Evolutionary conservation across 106 monocot species (phyloP).

Genomic region (Dioscorea zingiberensis): DNA sequence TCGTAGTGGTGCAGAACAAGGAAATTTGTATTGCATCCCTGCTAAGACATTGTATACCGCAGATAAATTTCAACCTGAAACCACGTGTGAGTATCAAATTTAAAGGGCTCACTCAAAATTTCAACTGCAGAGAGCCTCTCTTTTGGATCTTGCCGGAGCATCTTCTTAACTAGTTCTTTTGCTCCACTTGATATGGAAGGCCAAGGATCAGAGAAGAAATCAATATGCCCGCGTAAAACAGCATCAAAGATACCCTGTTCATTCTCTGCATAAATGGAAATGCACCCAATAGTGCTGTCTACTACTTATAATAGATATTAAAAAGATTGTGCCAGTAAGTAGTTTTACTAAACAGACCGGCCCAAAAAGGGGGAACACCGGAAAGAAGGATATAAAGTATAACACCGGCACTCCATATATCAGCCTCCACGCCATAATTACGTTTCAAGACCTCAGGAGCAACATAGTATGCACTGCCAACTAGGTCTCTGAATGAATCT

Average conservation of each 20-base stretch:
- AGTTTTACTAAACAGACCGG: slow-evolving; percentile 8
- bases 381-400: slow-evolving; percentile 40
- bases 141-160: slow-evolving; percentile 21
- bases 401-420: slow-evolving; percentile 43
- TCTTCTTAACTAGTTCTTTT: slow-evolving; percentile 26
- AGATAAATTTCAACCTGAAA: too few species aligned
- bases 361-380: slow-evolving; percentile 41
- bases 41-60: too few species aligned
- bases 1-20: too few species aligned
- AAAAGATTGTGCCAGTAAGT: not conserved
- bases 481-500: slow-evolving; percentile 27
- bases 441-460: slow-evolving; percentile 81
- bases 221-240: slow-evolving; percentile 21
- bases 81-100: not conserved
- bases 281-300: not conserved
- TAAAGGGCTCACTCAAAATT: slow-evolving; percentile 15
- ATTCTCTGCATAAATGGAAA: slow-evolving; percentile 17
- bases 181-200: slow-evolving; percentile 33
- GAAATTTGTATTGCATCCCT: too few species aligned
- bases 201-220: slow-evolving; percentile 32
- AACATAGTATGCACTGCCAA: slow-evolving; percentile 88
- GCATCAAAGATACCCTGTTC: slow-evolving; percentile 33
- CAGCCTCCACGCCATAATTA: slow-evolving; percentile 28
- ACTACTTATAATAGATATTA: not conserved
- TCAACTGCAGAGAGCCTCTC: slow-evolving; percentile 23